Conservation (phyloP, 129 eudicot genomes). For the Saposhnikovia divaricata region DNA sequence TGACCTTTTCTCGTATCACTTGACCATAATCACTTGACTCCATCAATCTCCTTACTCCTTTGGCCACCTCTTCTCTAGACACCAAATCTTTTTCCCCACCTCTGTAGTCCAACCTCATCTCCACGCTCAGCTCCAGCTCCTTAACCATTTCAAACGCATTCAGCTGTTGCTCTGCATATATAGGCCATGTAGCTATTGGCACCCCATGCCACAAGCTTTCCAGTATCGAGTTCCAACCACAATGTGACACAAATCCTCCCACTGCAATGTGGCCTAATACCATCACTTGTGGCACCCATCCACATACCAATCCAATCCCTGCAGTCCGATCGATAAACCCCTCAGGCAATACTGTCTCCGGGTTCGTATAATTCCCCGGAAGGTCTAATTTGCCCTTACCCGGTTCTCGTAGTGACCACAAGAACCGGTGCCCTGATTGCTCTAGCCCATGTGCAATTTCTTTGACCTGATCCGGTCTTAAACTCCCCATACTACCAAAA, state of each 20-base stretch:
- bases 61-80: slow-evolving; percentile 13
- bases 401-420: slow-evolving; percentile 19
- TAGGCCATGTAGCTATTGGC: slow-evolving; percentile 22
- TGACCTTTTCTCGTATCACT: neutral
- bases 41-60: slow-evolving; percentile 6
- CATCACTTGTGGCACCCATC: slow-evolving; percentile 21
- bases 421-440: slow-evolving; percentile 14
- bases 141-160: slow-evolving; percentile 24
- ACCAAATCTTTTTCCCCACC: slow-evolving; percentile 7
- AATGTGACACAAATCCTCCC: slow-evolving; percentile 24
- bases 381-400: neutral
- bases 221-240: slow-evolving; percentile 22
- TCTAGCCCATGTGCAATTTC: slow-evolving; percentile 19
- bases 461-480: slow-evolving; percentile 8
- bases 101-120: slow-evolving; percentile 19
- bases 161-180: slow-evolving; percentile 22
- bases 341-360: slow-evolving; percentile 4
- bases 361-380: slow-evolving; percentile 8
- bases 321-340: slow-evolving; percentile 19
- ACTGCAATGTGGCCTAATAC: slow-evolving; percentile 14
- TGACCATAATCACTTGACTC: neutral
- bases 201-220: slow-evolving; percentile 23
- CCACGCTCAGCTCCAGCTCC: slow-evolving; percentile 12
- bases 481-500: slow-evolving; percentile 22
- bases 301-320: slow-evolving; percentile 13